Percentiles rank a stretch among this genome's conserved stretches.
Evolutionary conservation across 75 land plant genomes (phyloP).

Genomic region (Selaginella tamariscina): DNA sequence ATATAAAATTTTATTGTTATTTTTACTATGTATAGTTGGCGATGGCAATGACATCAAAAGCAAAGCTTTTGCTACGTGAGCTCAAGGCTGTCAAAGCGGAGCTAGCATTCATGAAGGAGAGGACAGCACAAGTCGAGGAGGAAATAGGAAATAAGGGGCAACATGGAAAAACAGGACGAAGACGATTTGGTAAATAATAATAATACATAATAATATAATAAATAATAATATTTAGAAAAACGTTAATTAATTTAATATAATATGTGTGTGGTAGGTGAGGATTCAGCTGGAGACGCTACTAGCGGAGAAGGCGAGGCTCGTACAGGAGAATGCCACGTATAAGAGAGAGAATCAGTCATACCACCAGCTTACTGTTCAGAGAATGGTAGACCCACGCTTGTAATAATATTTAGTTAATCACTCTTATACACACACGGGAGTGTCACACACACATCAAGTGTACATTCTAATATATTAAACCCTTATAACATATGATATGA

Average conservation of each 20-base stretch:
- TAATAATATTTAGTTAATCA: too few species aligned
- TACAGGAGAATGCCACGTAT: conserved; percentile 64
- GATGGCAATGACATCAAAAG: conserved; percentile 71
- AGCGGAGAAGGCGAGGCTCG: conserved; percentile 74
- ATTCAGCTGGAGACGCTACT: conserved; percentile 74
- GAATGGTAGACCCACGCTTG: too few species aligned
- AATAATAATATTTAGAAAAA: too few species aligned
- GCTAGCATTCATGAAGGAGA: conserved; percentile 53
- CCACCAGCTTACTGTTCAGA: conserved; percentile 68
- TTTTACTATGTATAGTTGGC: conserved; percentile 38
- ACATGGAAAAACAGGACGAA: conserved; percentile 51
- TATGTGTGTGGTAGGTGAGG: conserved; percentile 39
- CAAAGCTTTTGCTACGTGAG: conserved; percentile 52
- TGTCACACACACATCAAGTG: too few species aligned
- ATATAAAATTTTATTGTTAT: background rate
- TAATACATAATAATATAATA: background rate
- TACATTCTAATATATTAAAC: too few species aligned
- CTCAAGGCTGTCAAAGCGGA: conserved; percentile 56
- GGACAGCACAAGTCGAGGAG: conserved; percentile 64
- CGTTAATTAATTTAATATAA: background rate
- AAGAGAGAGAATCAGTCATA: conserved; percentile 75
- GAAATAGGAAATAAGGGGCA: conserved; percentile 65
- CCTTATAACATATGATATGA: too few species aligned
- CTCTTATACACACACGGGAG: too few species aligned
- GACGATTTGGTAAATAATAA: conserved; percentile 63